These are phyloP conservation scores for Beta vulgaris DNA, from an alignment of 148 eudicot genomes.

Conservation along the genomic window DNA sequence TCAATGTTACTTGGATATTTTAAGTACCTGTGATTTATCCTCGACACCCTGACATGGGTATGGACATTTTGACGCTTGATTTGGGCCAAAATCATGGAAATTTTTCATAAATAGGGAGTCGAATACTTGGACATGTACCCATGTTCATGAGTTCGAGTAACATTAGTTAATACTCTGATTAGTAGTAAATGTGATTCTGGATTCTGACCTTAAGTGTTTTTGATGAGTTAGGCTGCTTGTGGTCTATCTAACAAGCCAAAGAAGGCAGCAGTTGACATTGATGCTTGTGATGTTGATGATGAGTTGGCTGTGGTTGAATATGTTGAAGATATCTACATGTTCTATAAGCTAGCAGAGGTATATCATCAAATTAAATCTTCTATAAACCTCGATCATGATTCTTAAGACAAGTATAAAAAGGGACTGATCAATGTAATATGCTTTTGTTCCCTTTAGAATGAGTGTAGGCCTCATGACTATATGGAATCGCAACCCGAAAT, in stretches of 20 bases:
- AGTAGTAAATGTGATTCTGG: conserved; percentile 8
- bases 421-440: conserved; percentile 57
- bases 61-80: too few species aligned
- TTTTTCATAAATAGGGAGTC: too few species aligned
- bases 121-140: too few species aligned
- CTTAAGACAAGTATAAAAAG: conserved; percentile 22
- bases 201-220: not conserved
- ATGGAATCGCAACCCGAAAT: conserved; percentile 59
- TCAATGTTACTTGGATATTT: not conserved
- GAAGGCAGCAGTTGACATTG: conserved; percentile 54
- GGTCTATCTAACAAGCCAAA: conserved; percentile 49
- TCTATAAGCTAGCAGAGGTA: conserved; percentile 65
- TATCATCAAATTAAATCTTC: not conserved
- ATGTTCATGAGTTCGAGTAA: too few species aligned
- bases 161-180: too few species aligned
- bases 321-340: conserved; percentile 76
- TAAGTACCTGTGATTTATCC: too few species aligned
- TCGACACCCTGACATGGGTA: too few species aligned
- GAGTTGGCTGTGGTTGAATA: conserved; percentile 86
- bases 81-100: too few species aligned
- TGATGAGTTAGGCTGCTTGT: conserved; percentile 54
- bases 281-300: conserved; percentile 59
- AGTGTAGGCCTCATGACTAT: conserved; percentile 52
- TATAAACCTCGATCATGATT: conserved; percentile 38
- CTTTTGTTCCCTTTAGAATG: conserved; percentile 49